Evolutionary conservation across 1,284 basidiomycete species (phyloP).

Genomic region (Farysia itapuensis): DNA sequence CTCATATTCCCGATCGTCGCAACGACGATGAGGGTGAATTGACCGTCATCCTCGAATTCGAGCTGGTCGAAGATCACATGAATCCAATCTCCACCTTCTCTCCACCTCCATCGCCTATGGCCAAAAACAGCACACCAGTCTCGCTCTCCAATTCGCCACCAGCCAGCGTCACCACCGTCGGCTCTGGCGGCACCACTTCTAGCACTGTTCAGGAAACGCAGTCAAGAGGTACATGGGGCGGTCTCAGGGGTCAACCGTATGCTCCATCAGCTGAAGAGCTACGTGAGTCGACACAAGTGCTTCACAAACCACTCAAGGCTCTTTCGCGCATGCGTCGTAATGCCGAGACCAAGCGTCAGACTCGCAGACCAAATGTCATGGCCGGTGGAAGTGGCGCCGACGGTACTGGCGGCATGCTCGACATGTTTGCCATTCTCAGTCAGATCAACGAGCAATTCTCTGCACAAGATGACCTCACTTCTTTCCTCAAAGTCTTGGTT

Average conservation of each 20-base stretch:
- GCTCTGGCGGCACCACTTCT: conserved; percentile 24
- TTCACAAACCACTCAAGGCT: conserved; percentile 73
- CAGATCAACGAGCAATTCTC: conserved; percentile 85
- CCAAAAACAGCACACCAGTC: conserved; percentile 35
- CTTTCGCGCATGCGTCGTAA: conserved; percentile 65
- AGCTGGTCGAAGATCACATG: conserved; percentile 72
- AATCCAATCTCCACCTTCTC: conserved; percentile 67
- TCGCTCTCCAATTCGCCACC: conserved; percentile 11
- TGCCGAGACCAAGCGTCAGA: conserved; percentile 18
- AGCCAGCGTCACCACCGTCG: conserved; percentile 24
- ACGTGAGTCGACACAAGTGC: conserved; percentile 73
- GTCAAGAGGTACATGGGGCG: conserved; percentile 7
- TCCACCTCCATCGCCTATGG: conserved; percentile 23
- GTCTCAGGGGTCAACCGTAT: conserved; percentile 40
- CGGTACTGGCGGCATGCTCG: conserved; percentile 36
- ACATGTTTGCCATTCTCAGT: conserved; percentile 66
- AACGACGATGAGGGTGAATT: conserved; percentile 24
- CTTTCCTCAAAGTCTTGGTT: conserved; percentile 75
- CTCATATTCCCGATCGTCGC: conserved; percentile 63
- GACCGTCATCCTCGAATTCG: conserved; percentile 71
- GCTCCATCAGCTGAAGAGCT: conserved; percentile 64
- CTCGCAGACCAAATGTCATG: conserved; percentile 13
- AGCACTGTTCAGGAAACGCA: conserved; percentile 6
- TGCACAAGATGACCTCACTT: conserved; percentile 70
- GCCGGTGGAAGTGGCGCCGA: conserved; percentile 17